A percentile compares a stretch with the other conserved stretches of the same genome.
phyloP scores from a whole-genome alignment of 805 yeast species.

The Candida ortonii region DNA sequence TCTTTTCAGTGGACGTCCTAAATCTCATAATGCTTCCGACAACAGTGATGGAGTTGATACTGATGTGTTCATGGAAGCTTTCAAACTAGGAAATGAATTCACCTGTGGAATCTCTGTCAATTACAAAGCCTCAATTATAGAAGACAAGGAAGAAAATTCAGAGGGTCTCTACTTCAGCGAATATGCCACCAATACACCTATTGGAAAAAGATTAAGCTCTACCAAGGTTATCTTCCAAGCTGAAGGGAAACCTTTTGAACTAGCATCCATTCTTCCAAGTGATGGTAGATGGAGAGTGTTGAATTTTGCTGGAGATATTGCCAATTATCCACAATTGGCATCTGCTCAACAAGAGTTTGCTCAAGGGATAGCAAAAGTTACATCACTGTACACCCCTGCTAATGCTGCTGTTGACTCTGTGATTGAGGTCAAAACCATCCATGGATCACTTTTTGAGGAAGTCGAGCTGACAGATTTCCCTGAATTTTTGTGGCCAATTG shows the following conservation, averaged over 20 bases:
- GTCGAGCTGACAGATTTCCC: conserved; percentile 31
- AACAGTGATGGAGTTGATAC: conserved; percentile 27
- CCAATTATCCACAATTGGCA: conserved; percentile 3
- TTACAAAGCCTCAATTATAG: conserved; percentile 25
- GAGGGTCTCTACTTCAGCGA: conserved; percentile 5
- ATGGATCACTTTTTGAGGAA: conserved; percentile 20
- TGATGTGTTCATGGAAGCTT: conserved; percentile 30
- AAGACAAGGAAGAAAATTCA: conserved; percentile 10
- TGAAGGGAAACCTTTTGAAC: conserved; percentile 27
- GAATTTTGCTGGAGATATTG: conserved; percentile 28
- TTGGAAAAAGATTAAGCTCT: conserved; percentile 29
- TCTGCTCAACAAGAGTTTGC: conserved; percentile 11
- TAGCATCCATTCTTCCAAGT: conserved; percentile 26
- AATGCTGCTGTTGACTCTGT: conserved; percentile 28
- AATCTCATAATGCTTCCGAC: conserved; percentile 12
- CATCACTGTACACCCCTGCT: conserved; percentile 28
- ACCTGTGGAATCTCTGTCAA: conserved; percentile 33
- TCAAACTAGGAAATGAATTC: conserved; percentile 29
- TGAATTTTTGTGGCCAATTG: conserved; percentile 25
- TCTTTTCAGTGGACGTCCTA: conserved; percentile 32
- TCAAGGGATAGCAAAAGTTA: conserved; percentile 11
- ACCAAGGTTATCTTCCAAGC: conserved; percentile 26
- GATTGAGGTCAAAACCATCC: conserved; percentile 28
- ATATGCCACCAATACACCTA: conserved; percentile 24
- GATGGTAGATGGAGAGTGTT: conserved; percentile 34